These are phyloP conservation scores for Pleurotus cornucopiae DNA, from an alignment of 768 basidiomycete species.

Conservation along the genomic window DNA sequence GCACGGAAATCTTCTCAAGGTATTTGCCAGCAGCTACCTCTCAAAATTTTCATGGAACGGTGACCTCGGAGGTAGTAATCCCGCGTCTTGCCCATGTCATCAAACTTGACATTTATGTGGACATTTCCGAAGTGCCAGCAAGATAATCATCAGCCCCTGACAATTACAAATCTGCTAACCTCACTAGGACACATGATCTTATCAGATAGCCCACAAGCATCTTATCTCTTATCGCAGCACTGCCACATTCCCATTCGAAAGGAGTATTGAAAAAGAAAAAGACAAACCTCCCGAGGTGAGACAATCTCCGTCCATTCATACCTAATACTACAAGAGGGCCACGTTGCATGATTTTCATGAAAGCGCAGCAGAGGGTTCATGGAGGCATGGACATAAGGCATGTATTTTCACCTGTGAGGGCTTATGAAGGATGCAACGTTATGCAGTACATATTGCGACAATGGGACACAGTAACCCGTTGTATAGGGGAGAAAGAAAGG, in stretches of 20 bases:
- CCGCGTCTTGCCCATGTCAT: background rate
- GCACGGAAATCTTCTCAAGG: background rate
- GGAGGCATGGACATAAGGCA: background rate
- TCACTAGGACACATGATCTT: background rate
- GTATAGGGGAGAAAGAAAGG: background rate
- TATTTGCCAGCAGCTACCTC: background rate
- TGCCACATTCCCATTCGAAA: no score
- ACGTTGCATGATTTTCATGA: no score
- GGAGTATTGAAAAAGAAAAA: no score
- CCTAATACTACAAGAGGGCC: no score
- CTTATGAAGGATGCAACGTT: background rate
- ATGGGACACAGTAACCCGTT: background rate
- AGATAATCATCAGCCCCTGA: background rate
- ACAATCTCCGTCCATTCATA: no score
- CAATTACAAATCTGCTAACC: background rate
- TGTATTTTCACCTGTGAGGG: background rate
- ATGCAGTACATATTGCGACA: constrained; percentile 8
- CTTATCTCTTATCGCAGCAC: no score
- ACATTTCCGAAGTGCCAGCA: background rate
- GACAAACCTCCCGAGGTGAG: no score
- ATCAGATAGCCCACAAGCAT: background rate
- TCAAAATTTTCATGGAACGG: background rate
- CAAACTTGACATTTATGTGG: background rate
- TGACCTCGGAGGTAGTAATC: background rate
- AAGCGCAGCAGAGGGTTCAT: background rate